phyloP scores from a whole-genome alignment of 495 filamentous ascomycete genomes.

The Corynascus novoguineensis region DNA sequence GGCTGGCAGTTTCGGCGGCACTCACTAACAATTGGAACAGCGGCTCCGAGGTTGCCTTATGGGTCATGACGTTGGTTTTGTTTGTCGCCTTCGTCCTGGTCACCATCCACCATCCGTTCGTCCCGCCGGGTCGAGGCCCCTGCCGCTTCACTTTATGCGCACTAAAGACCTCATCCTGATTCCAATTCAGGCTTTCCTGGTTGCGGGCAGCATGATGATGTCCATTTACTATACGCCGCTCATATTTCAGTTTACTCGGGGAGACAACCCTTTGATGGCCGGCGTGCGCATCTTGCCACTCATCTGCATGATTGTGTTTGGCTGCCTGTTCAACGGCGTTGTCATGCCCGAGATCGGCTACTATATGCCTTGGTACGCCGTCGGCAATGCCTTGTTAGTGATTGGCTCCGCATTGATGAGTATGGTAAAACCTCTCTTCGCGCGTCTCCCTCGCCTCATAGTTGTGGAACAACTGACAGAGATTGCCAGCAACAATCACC shows the following conservation, averaged over 20 bases:
- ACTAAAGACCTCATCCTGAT: conserved; percentile 41
- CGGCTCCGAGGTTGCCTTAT: conserved; percentile 47
- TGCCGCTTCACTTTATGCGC: conserved; percentile 27
- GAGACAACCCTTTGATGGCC: conserved; percentile 43
- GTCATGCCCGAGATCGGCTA: conserved; percentile 45
- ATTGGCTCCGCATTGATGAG: conserved; percentile 46
- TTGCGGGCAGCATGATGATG: not conserved
- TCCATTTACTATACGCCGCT: conserved; percentile 47
- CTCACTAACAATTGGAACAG: conserved; percentile 47
- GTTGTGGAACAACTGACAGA: no score
- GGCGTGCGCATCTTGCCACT: conserved; percentile 56
- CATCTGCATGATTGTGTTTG: conserved; percentile 43
- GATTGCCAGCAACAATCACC: no score
- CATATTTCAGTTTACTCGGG: conserved; percentile 54
- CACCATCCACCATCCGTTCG: conserved; percentile 40
- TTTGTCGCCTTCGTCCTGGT: conserved; percentile 36
- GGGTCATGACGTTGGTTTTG: conserved; percentile 45
- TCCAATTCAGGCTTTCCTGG: conserved; percentile 29
- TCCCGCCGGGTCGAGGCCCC: conserved; percentile 47
- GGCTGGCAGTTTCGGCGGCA: conserved; percentile 52
- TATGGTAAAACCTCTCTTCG: not conserved
- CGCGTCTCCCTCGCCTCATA: no score
- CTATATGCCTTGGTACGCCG: conserved; percentile 56
- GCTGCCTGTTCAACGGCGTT: conserved; percentile 43
- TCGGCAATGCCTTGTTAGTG: conserved; percentile 41